Conservation (phyloP, 345 rosid species). For the Eucalyptus cloeziana region DNA sequence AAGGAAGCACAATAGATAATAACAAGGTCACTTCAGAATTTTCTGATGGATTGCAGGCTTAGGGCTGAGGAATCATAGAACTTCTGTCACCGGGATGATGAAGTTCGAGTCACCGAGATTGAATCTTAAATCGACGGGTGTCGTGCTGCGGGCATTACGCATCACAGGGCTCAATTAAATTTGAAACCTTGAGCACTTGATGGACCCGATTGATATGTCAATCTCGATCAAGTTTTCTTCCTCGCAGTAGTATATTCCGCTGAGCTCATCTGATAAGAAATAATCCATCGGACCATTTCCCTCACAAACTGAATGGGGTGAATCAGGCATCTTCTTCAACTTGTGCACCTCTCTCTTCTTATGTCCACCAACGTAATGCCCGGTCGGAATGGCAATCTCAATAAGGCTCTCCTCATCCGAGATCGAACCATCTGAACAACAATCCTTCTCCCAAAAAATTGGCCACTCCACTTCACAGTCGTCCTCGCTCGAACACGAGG, state of each 20-base stretch:
- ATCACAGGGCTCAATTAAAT: conserved; percentile 7
- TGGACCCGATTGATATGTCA: conserved; percentile 31
- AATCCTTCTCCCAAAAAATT: conserved; percentile 5
- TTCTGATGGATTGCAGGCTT: background rate
- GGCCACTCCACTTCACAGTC: conserved; percentile 20
- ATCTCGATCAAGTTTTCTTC: conserved; percentile 41
- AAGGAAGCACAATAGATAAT: background rate
- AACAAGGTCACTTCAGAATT: background rate
- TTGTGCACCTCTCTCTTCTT: conserved; percentile 7
- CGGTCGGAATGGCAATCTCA: conserved; percentile 31
- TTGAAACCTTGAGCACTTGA: conserved; percentile 30
- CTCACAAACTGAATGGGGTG: background rate
- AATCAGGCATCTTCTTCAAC: background rate
- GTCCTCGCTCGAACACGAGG: conserved; percentile 14
- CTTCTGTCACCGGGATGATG: background rate
- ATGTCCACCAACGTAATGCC: conserved; percentile 9
- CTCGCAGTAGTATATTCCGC: conserved; percentile 11
- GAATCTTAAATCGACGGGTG: background rate
- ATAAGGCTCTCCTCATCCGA: conserved; percentile 35
- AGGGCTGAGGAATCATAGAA: background rate
- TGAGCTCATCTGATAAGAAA: conserved; percentile 9
- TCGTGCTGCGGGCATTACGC: background rate
- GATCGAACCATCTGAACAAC: conserved; percentile 19
- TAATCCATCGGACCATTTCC: conserved; percentile 6
- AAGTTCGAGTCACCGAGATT: background rate